Evolutionary conservation across 2,329 filamentous ascomycete genomes (phyloP), one percentile per base, ranked within the genome.

Genomic region (Zymoseptoria pseudotritici): DNA sequence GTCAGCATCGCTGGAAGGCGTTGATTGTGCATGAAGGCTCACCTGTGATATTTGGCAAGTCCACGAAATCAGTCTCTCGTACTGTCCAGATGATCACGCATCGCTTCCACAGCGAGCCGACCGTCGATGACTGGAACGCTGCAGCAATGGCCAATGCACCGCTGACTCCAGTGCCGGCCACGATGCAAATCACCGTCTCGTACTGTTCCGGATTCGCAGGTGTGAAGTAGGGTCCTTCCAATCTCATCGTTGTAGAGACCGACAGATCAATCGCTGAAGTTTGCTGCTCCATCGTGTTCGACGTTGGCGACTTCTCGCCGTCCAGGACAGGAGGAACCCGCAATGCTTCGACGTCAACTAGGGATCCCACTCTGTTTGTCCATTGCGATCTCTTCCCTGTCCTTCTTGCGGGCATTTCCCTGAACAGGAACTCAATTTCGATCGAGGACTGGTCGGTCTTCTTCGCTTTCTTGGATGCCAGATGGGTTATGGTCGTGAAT

Each of bases 181-280:
- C 60, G 5, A 64, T 29, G 49, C 62, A 64, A n/a, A 64, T 42
- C 21, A 62, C 60, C 1, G 60, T 64, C 26, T 56, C 58, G 53
- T 52, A 64, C 5, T 20, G 49, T 42, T 57, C 56, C 11, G 62
- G 62, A 24, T 59, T 61, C 17, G 54, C 58, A 10, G 55, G 49
- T 11, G 62, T 64, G 36, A 62, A 64, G 54, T 64, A 64, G 10
- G 62, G 62, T 10, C 62, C 62, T 57, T 64, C 62, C 21, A 64
- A 46, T 42, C 62, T 52, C 29, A 62, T 20, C 19, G 50, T 56
- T 9, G 54, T 58, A 17, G 26, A 31, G 8, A 46, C 54, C 22
- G 54, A 21, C 36, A 56, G 13, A 24, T 36, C 55, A 10, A 55
- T 24, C 19, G 52, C 31, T 26, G 20, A 19, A 24, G 36, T 24